These are phyloP conservation scores for Suillus alpinus DNA, from an alignment of 768 basidiomycete genomes.

Conservation along the genomic window DNA sequence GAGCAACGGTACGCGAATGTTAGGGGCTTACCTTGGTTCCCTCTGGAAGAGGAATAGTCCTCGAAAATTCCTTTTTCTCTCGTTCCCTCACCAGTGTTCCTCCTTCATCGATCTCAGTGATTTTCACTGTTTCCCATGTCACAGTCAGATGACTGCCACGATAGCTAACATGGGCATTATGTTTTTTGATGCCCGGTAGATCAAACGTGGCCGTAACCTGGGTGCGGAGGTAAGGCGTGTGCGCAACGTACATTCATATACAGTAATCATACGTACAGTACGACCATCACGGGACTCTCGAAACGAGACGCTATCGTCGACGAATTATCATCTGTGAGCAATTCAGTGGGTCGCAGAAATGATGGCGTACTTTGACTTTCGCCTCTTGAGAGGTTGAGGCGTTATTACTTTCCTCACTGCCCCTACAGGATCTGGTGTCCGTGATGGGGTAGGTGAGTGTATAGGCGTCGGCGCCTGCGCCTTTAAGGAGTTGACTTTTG, in stretches of 20 bases:
- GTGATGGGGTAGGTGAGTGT: constrained; percentile 17
- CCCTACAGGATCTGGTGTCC: constrained; percentile 23
- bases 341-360: constrained; percentile 6
- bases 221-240: constrained; percentile 22
- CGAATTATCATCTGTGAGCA: constrained; percentile 2
- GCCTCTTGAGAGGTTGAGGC: constrained; percentile 47
- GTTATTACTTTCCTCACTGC: constrained; percentile 27
- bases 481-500: constrained; percentile 71
- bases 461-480: constrained; percentile 22
- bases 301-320: constrained; percentile 54
- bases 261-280: constrained; percentile 33
- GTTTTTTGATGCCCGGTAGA: constrained; percentile 64
- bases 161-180: constrained; percentile 75
- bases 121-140: constrained; percentile 61
- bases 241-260: constrained; percentile 11
- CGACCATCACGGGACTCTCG: constrained; percentile 70
- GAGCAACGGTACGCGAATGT: neutral
- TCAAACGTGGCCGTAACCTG: constrained; percentile 70
- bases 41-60: constrained; percentile 70
- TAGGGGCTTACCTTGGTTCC: constrained; percentile 57
- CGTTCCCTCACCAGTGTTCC: constrained; percentile 61
- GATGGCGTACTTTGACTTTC: constrained; percentile 61
- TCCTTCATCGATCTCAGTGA: constrained; percentile 60
- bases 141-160: constrained; percentile 60
- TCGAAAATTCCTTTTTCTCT: constrained; percentile 59